phyloP scores from a whole-genome alignment of 1,284 basidiomycete species.

The Cronartium quercuum region DNA sequence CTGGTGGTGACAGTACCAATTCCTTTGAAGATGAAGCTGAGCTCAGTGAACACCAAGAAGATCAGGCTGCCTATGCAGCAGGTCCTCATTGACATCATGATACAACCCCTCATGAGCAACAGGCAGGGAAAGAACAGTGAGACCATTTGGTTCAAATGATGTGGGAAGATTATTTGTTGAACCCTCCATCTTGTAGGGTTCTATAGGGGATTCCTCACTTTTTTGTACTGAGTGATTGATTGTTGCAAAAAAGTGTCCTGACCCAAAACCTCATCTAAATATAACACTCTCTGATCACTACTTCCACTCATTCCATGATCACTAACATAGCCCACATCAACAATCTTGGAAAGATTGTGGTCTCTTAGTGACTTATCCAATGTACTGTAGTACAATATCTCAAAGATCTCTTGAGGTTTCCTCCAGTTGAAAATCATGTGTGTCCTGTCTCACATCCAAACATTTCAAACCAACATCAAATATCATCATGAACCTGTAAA shows the following conservation, averaged over 20 bases:
- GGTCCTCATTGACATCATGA: too few species aligned
- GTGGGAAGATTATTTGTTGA: too few species aligned
- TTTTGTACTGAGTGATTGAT: not conserved
- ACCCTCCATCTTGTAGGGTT: too few species aligned
- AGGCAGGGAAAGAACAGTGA: too few species aligned
- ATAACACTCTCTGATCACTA: conserved; percentile 65
- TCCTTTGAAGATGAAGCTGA: not conserved
- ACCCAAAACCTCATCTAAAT: conserved; percentile 76
- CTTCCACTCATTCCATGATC: conserved; percentile 92
- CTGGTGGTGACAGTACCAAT: conserved; percentile 11
- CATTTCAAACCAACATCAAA: not conserved
- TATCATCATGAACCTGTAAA: conserved; percentile 19
- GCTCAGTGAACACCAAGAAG: too few species aligned
- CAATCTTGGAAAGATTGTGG: conserved; percentile 72
- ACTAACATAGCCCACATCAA: conserved; percentile 81
- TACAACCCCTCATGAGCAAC: too few species aligned
- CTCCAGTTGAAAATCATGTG: not conserved
- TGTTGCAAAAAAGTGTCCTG: conserved; percentile 60
- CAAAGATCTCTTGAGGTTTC: too few species aligned
- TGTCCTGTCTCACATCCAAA: not conserved
- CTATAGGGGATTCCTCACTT: too few species aligned
- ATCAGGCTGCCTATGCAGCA: too few species aligned
- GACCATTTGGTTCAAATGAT: too few species aligned
- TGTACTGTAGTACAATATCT: too few species aligned
- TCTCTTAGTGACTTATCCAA: conserved; percentile 60